Base-by-base conservation (phyloP, 805 yeast genomes). In the Kodamaea laetipori region DNA sequence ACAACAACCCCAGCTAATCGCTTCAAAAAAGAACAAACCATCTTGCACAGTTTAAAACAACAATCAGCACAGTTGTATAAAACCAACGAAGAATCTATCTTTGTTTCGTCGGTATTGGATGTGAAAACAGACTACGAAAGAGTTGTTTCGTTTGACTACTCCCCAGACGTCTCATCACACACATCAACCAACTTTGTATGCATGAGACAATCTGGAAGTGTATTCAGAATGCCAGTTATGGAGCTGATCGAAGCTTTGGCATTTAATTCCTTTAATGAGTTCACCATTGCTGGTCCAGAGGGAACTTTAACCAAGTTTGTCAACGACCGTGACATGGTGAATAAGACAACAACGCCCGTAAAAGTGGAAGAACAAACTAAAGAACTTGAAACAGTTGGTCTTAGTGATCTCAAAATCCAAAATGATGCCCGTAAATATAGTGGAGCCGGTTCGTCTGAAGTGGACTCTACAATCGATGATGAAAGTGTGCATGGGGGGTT, bases 201-300 rank as follows among this genome's bases (percentile, higher is more conserved):
- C 61, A 84, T 90, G 85, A 72, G 97, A 50, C 95, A 88, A 55
- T 86, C 95, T 1, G 97, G 97, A 3, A 84, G 87, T 41, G 82
- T 90, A 0, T 90, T 86, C 62, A 73, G 84, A 45, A 86, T 86
- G 90, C 77, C 84, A 0, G 86, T 84, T 0, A 64, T 71, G 1
- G 92, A 86, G 57, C 77, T 85, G 39, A 81, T 81, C 24, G 80
- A 80, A 27, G 71, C 81, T 6, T 58, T 85, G 6, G 71, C 69
- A 11, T 85, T 90, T 62, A 86, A 81, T 52, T 80, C 92, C 0
- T 76, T 71, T 52, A 86, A 86, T 55, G 88, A 83, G 43, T 62
- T 86, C 26, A 68, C 82, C 3, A 65, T 82, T 35, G 68, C 81
- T 2, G 88, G 86, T 0, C 74, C 82, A 1, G 69, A 66, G 45